Conservation (phyloP, 2,329 filamentous ascomycete species). For the Trichophyton mentagrophytes region DNA sequence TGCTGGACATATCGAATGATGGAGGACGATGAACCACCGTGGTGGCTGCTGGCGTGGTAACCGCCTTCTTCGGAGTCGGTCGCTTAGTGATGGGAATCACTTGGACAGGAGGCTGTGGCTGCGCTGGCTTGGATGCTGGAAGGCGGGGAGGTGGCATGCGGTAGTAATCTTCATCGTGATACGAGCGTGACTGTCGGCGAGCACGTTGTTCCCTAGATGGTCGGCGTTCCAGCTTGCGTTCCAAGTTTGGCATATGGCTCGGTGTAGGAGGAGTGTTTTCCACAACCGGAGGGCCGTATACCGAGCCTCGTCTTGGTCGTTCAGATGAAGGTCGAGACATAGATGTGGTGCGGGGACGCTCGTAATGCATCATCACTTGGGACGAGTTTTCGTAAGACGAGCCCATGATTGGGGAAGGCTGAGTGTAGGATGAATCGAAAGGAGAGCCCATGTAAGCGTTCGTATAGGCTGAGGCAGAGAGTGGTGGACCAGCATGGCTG, state of each 20-base stretch:
- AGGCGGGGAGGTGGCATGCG: constrained; percentile 32
- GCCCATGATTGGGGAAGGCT: constrained; percentile 7
- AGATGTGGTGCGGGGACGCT: constrained; percentile 24
- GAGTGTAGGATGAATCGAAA: constrained; percentile 18
- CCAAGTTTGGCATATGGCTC: background rate
- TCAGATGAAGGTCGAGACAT: constrained; percentile 25
- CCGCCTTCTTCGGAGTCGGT: constrained; percentile 20
- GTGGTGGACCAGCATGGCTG: constrained; percentile 26
- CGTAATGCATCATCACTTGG: constrained; percentile 11
- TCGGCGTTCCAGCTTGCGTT: background rate
- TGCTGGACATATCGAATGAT: constrained; percentile 24
- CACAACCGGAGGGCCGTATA: constrained; percentile 25
- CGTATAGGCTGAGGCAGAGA: constrained; percentile 27
- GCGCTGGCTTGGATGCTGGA: constrained; percentile 15
- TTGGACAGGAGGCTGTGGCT: constrained; percentile 19
- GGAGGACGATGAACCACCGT: constrained; percentile 22
- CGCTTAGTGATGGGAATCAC: constrained; percentile 23
- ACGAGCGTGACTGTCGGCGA: constrained; percentile 20
- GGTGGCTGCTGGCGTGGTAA: constrained; percentile 20
- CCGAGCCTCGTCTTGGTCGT: constrained; percentile 22
- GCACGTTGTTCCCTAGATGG: constrained; percentile 20
- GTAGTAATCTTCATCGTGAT: constrained; percentile 31
- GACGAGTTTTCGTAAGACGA: constrained; percentile 12
- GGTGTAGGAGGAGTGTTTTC: constrained; percentile 21
- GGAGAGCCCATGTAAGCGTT: constrained; percentile 23